Base-by-base conservation (phyloP, 1,284 basidiomycete genomes). In the Anthracocystis panici-leucophaei region DNA sequence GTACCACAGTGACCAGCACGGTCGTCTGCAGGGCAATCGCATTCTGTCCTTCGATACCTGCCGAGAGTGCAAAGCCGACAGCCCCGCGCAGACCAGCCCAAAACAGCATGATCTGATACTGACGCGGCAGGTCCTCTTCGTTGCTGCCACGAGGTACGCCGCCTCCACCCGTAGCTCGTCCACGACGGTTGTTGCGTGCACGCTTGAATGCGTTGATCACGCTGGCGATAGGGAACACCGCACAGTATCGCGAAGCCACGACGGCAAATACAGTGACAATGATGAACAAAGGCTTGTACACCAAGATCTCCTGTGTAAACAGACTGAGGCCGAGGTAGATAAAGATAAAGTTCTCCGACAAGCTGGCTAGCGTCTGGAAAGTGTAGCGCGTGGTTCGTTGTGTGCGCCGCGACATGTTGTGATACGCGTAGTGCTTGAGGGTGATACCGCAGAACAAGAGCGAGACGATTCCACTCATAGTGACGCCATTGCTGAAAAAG, bases 281-380 rank as follows among this genome's bases (percentile, higher is more conserved):
- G 85, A 99, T 97, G 87, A 99, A 97, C 9, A 99, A 87, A 0
- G 96, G 96, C 86, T 97, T 98, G 87, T 98, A 93, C 78, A 97
- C 90, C 89, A 86, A 91, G 89, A 92, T 74, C 88, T 92, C 87
- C 89, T 93, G 75, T 85, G 96, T 99, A 88, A 99, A 99, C 18
- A 99, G 89, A 49, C 93, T 93, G 75, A 99, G 89, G 23, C 97
- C 97, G 72, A 99, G 92, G 86, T 99, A 99, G 84, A 99, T 95
- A 88, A 99, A 99, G 87, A 99, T 98, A 85, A 99, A 99, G 86
- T 99, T 99, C 87, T 99, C 97, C 25, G 93, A 94, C 23, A 99
- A 90, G 44, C 65, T 84, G 50, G 83, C 81, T 12, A 85, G 70
- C 3, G 83, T 85, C 51, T 83, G 82, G 65, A 85, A 82, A 18